Evolutionary conservation across 2,329 filamentous ascomycete genomes (phyloP).

Genomic region (Aspergillus puulaauensis): DNA sequence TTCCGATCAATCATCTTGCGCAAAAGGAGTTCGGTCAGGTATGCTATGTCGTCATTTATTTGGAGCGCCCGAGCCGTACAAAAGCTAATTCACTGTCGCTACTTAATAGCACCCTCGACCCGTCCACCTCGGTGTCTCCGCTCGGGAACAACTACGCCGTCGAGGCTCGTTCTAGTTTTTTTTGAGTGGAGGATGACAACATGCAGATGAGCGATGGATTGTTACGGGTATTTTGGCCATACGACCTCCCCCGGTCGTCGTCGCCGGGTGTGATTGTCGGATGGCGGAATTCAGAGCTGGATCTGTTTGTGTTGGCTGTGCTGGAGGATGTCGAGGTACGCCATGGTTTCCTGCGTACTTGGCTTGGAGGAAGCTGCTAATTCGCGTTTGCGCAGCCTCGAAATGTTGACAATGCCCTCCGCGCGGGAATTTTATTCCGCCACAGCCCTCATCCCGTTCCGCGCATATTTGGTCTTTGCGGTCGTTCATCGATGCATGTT

Average conservation of each 20-base stretch:
- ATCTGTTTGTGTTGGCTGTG: slow-evolving; percentile 86
- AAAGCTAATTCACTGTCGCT: background rate
- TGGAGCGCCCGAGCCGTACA: background rate
- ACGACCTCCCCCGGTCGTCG: slow-evolving; percentile 71
- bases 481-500: slow-evolving; percentile 77
- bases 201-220: slow-evolving; percentile 74
- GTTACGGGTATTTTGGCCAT: slow-evolving; percentile 98
- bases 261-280: slow-evolving; percentile 85
- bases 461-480: slow-evolving; percentile 81
- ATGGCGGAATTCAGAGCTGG: slow-evolving; percentile 89
- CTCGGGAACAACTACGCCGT: slow-evolving; percentile 89
- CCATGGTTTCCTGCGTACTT: background rate
- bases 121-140: slow-evolving; percentile 78
- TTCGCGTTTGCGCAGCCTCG: slow-evolving; percentile 54
- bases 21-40: slow-evolving; percentile 77
- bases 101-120: slow-evolving; percentile 73
- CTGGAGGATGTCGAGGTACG: slow-evolving; percentile 87
- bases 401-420: slow-evolving; percentile 84
- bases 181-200: slow-evolving; percentile 51
- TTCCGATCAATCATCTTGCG: slow-evolving; percentile 82
- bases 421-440: slow-evolving; percentile 77
- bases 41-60: slow-evolving; percentile 38
- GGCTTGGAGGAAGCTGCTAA: background rate
- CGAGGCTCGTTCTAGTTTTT: slow-evolving; percentile 84
- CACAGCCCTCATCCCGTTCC: slow-evolving; percentile 76